phyloP scores from a whole-genome alignment of 129 eudicot genomes.

The Chrysanthemum makinoi region DNA sequence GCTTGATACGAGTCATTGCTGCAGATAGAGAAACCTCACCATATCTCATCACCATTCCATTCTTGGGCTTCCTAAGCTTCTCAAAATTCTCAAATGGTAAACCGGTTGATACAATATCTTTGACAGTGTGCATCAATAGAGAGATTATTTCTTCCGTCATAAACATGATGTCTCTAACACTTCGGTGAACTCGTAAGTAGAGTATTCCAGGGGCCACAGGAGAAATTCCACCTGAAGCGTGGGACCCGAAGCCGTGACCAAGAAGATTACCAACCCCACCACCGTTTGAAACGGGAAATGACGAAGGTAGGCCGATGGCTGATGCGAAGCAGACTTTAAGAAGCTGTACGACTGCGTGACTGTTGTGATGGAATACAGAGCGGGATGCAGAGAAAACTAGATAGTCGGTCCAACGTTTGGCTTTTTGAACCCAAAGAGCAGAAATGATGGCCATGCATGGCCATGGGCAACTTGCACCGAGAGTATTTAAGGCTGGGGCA shows the following conservation, averaged over 20 bases:
- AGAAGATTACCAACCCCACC: constrained; percentile 90
- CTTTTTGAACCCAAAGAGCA: constrained; percentile 93
- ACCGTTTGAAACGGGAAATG: constrained; percentile 40
- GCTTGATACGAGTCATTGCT: constrained; percentile 75
- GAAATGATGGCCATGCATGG: constrained; percentile 94
- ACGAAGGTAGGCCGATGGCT: constrained; percentile 59
- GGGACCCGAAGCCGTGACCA: constrained; percentile 95
- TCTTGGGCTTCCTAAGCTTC: constrained; percentile 51
- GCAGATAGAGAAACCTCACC: constrained; percentile 85
- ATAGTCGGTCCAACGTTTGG: constrained; percentile 92
- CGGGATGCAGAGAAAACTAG: constrained; percentile 84
- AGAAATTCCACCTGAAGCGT: constrained; percentile 63
- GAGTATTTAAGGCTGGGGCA: constrained; percentile 70
- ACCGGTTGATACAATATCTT: constrained; percentile 52
- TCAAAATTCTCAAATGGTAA: constrained; percentile 51
- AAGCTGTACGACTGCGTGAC: constrained; percentile 78
- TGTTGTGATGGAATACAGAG: constrained; percentile 85
- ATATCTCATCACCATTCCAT: constrained; percentile 40
- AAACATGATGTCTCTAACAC: constrained; percentile 55
- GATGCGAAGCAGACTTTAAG: constrained; percentile 77
- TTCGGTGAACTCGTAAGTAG: constrained; percentile 76
- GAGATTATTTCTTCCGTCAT: constrained; percentile 76
- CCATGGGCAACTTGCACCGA: constrained; percentile 91
- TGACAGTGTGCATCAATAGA: constrained; percentile 65
- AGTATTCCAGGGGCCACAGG: constrained; percentile 97